Base-by-base conservation (phyloP, 2,329 filamentous ascomycete species). In the Zelopaecilomyces penicillatus region DNA sequence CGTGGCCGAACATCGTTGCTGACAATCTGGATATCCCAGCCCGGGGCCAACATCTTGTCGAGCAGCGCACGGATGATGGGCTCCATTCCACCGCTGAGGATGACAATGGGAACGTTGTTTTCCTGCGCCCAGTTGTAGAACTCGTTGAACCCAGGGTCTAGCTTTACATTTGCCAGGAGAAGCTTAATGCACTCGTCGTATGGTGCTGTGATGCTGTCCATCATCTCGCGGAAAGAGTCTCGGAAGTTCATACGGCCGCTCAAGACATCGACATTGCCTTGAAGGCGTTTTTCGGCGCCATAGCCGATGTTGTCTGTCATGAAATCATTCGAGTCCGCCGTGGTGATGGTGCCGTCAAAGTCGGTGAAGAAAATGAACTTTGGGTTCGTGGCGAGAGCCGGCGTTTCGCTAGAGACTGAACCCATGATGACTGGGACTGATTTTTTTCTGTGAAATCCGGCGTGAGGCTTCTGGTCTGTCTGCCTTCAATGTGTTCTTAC, bases 361-460 rank as follows among this genome's bases (percentile, higher is more conserved):
- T 98, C 93, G 55, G 90, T 95, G 74, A 97, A 97, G 78, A 98
- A 96, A 73, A 98, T 90, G 72, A 87, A 86, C 68, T 88, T 85
- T 42, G 90, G 90, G 63, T 85, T 81, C 46, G 73, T 80, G 57
- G 71, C 71, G 63, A 83, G 68, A 37, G 79, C 79, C 45, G 78
- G 78, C 28, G 78, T 75, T 39, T 69, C 63, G 46, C 57, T 61
- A 37, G 57, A 49, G 28, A 60, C 50, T 44, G 69, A 69, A 43
- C 67, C 68, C 70, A 74, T 74, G 42, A 47, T 66, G 58, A 33
- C 37, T 35, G 40, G 37, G 19, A 19, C 19, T 19, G 19, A 19
- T 2, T 19, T 19, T 19, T 34, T 34, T 9, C 32, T 9, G 32
- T 19, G 19, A 19, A 19, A 19, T 19, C 19, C 19, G 19, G 19